phyloP scores from a whole-genome alignment of 306 rosid species.

The Cyamopsis tetragonoloba region DNA sequence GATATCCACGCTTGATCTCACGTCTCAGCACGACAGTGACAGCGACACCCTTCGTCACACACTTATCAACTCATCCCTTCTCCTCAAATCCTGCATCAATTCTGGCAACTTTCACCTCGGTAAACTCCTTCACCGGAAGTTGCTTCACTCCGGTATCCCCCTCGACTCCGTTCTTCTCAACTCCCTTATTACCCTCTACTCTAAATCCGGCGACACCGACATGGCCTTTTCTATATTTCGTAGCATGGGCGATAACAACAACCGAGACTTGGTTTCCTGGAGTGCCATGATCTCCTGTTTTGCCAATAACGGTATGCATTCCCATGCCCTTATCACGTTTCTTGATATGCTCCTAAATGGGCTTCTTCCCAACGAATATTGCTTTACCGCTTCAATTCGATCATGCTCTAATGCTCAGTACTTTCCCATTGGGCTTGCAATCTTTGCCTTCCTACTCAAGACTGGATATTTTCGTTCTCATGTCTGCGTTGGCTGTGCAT shows the following conservation, averaged over 20 bases:
- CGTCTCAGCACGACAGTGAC: background rate
- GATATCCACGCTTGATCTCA: conserved; percentile 36
- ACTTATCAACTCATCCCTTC: conserved; percentile 32
- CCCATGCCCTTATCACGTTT: conserved; percentile 36
- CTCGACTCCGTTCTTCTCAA: conserved; percentile 47
- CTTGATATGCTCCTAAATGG: conserved; percentile 40
- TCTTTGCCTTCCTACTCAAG: conserved; percentile 44
- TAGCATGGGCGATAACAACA: conserved; percentile 19
- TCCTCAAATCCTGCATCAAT: conserved; percentile 57
- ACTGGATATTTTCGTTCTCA: conserved; percentile 46
- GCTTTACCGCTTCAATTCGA: conserved; percentile 44
- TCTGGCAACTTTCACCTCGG: conserved; percentile 39
- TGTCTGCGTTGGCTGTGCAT: conserved; percentile 62
- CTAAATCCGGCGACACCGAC: conserved; percentile 40
- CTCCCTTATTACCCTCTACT: conserved; percentile 58
- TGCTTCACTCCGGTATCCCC: conserved; percentile 29
- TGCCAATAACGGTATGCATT: conserved; percentile 39
- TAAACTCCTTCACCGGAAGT: conserved; percentile 43
- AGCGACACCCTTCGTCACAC: background rate
- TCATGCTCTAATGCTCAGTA: conserved; percentile 34
- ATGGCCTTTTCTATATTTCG: conserved; percentile 36
- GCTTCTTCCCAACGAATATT: conserved; percentile 48
- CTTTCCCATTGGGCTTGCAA: conserved; percentile 10
- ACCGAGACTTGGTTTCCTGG: conserved; percentile 55
- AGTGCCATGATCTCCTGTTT: conserved; percentile 52